Percentiles rank a stretch among this genome's conserved stretches.
Conservation (phyloP, 257 asterid species). For the Nyctanthes arbortristis region DNA sequence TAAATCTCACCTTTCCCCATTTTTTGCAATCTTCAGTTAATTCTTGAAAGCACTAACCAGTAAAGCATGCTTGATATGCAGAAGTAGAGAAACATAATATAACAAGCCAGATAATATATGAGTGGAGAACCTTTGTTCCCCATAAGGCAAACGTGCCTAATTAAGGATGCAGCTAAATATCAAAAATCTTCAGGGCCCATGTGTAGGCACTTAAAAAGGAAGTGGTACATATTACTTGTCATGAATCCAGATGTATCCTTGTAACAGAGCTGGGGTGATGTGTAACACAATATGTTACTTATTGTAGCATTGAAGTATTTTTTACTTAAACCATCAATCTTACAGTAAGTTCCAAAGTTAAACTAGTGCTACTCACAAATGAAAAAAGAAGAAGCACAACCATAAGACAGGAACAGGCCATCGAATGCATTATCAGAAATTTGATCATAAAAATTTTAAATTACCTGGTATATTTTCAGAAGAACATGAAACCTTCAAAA, state of each 20-base stretch:
- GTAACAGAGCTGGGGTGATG: neutral
- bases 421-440: neutral
- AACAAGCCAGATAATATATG: too few species aligned
- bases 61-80: neutral
- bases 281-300: neutral
- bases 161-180: neutral
- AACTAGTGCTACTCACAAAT: too few species aligned
- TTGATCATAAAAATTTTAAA: neutral
- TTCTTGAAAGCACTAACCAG: neutral
- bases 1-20: neutral
- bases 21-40: neutral
- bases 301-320: neutral
- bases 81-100: neutral
- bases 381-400: neutral
- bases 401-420: too few species aligned
- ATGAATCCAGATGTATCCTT: neutral
- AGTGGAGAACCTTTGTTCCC: neutral
- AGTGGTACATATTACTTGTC: neutral
- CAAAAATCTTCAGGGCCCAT: neutral
- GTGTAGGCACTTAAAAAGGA: neutral
- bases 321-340: neutral
- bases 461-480: conserved; percentile 67
- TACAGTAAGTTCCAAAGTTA: neutral
- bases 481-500: conserved; percentile 56
- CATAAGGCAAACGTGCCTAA: neutral